A percentile compares a stretch with the other conserved stretches of the same genome.
These are phyloP conservation scores for Ricinus communis DNA, from an alignment of 345 rosid species.

Conservation along the genomic window DNA sequence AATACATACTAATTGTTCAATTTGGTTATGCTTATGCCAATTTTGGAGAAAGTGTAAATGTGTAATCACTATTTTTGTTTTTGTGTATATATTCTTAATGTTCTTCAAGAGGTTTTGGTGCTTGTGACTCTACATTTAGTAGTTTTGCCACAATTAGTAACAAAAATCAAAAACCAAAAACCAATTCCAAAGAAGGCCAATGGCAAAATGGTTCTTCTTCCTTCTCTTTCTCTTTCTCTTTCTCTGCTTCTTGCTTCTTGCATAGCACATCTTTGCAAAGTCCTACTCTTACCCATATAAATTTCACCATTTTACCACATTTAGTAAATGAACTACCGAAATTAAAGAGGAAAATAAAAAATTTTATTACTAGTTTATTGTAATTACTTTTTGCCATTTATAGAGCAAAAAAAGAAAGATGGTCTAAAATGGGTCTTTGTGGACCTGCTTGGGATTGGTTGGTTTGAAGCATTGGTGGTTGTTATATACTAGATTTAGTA, in stretches of 20 bases:
- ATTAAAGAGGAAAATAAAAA: background rate
- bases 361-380: background rate
- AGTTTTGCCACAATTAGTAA: constrained; percentile 1
- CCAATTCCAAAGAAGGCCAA: constrained; percentile 6
- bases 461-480: background rate
- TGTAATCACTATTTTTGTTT: background rate
- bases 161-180: background rate
- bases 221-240: too few relatives aligned
- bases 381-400: background rate
- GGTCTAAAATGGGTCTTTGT: background rate
- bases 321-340: constrained; percentile 1
- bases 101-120: background rate
- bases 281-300: background rate
- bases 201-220: background rate
- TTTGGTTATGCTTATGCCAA: background rate
- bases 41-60: background rate
- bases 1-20: background rate
- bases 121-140: constrained; percentile 1
- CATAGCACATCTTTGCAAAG: background rate
- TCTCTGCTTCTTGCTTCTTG: constrained; percentile 1
- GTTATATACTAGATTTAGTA: background rate
- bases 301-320: background rate
- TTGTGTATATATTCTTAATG: background rate
- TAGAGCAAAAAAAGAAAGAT: background rate
- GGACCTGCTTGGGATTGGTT: background rate